These are phyloP conservation scores for Emericellopsis cladophorae DNA, from an alignment of 2,329 filamentous ascomycete genomes.

Conservation along the genomic window DNA sequence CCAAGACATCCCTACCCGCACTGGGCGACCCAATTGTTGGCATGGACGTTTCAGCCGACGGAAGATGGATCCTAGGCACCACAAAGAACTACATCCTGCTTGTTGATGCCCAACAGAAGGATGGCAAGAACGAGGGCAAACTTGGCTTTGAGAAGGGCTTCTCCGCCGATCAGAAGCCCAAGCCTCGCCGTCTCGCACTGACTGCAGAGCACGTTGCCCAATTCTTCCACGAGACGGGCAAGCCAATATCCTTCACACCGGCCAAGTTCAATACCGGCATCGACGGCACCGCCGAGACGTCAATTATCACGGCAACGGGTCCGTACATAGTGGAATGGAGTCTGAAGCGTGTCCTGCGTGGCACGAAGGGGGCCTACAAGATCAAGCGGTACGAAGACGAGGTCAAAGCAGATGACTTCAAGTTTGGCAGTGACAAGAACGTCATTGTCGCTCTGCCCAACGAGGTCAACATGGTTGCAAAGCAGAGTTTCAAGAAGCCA, in stretches of 20 bases:
- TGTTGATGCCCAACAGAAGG: constrained; percentile 81
- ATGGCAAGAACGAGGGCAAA: constrained; percentile 93
- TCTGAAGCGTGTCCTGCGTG: constrained; percentile 74
- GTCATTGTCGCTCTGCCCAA: constrained; percentile 95
- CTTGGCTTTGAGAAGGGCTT: constrained; percentile 95
- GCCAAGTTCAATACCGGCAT: constrained; percentile 83
- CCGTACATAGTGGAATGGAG: constrained; percentile 97
- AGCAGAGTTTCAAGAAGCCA: constrained; percentile 71
- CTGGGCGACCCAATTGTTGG: constrained; percentile 91
- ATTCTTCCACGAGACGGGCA: constrained; percentile 91
- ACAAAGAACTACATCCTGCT: constrained; percentile 90
- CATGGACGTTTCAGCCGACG: constrained; percentile 89
- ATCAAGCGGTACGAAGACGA: constrained; percentile 95
- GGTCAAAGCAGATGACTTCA: constrained; percentile 97
- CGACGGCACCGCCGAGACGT: constrained; percentile 68
- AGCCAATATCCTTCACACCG: constrained; percentile 74
- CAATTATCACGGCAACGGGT: constrained; percentile 91
- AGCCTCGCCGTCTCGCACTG: constrained; percentile 78
- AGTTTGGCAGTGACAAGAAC: constrained; percentile 93
- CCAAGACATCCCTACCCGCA: constrained; percentile 92
- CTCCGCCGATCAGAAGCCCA: constrained; percentile 83
- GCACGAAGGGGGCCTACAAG: constrained; percentile 77
- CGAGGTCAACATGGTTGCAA: constrained; percentile 95
- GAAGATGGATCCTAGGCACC: constrained; percentile 88
- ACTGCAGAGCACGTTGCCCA: constrained; percentile 90